Evolutionary conservation across 2,329 filamentous ascomycete genomes (phyloP), one percentile per base, ranked within the genome.

Genomic region (Phialophora verrucosa): DNA sequence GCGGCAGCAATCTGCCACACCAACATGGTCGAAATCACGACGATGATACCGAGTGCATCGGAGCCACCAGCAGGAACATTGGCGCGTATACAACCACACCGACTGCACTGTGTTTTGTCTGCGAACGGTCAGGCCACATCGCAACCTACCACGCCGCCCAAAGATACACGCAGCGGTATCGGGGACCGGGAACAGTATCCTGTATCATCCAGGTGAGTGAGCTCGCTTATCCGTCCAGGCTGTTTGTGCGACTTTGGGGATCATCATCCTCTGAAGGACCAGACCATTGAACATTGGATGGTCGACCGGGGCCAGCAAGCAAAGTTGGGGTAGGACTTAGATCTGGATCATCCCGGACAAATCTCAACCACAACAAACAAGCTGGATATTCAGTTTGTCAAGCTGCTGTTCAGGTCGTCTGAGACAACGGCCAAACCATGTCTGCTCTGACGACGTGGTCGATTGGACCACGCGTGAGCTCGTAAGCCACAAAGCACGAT

Each of bases 21-120:
- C n/a, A 59, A 6, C 23, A 35, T 50, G 17, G 64, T 55, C 20
- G 38, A 47, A 35, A 59, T 65, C 12, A 32, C 23, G 64, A 66
- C 56, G 47, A n/a, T 53, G 31, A 14, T 54, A 42, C 38, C 32
- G 32, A 35, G 12, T 12, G 10, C 32, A 12, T 11, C 32, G 11
- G 32, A 35, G 12, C 32, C 32, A 35, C 2, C 32, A 35, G 32
- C 51, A 42, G 31, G 31, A 31, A 32, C 49, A 20, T 27, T n/a
- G 49, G 49, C 44, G 27, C 59, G 57, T 20, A 38, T 31, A 29
- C 53, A 56, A 49, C 29, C 59, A 67, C 64, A 65, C 64, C 64
- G 62, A 69, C 64, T 64, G 31, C 61, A 57, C 64, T 58, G 59
- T 29, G 35, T 25, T 25, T 51, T 6, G 49, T 51, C 50, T 58